Evolutionary conservation across 2,329 filamentous ascomycete genomes (phyloP).

Genomic region (Leptodontidium sp.): DNA sequence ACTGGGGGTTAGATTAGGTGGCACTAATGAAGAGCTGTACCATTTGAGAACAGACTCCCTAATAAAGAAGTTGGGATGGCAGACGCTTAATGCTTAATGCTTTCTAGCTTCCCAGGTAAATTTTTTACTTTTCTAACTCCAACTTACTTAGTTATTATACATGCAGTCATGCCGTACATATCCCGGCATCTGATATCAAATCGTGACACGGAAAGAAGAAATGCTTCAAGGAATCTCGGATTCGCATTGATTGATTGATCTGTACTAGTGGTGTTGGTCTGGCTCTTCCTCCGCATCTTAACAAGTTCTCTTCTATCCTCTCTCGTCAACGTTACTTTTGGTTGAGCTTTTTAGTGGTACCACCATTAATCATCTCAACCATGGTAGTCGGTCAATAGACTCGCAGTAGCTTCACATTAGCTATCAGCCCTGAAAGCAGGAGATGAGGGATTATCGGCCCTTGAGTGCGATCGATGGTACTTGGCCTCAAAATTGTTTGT

Average conservation of each 20-base stretch:
- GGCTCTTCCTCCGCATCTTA: too few relatives aligned
- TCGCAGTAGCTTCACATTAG: slow-evolving; percentile 14
- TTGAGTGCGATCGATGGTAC: neutral
- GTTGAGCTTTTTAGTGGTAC: neutral
- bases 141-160: neutral
- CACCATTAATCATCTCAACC: neutral
- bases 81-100: neutral
- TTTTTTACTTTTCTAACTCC: neutral
- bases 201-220: neutral
- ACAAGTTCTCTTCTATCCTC: neutral
- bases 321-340: neutral
- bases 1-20: too few relatives aligned
- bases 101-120: neutral
- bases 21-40: too few relatives aligned
- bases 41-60: too few relatives aligned
- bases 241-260: neutral
- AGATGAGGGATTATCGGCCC: slow-evolving; percentile 55
- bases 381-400: neutral
- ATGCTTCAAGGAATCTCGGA: neutral
- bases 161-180: neutral
- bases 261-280: too few relatives aligned
- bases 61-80: too few relatives aligned
- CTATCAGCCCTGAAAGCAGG: slow-evolving; percentile 28
- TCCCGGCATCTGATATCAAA: neutral
- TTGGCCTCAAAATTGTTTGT: too few relatives aligned